phyloP scores from a whole-genome alignment of 2,329 filamentous ascomycete species.

The Phialophora verrucosa region DNA sequence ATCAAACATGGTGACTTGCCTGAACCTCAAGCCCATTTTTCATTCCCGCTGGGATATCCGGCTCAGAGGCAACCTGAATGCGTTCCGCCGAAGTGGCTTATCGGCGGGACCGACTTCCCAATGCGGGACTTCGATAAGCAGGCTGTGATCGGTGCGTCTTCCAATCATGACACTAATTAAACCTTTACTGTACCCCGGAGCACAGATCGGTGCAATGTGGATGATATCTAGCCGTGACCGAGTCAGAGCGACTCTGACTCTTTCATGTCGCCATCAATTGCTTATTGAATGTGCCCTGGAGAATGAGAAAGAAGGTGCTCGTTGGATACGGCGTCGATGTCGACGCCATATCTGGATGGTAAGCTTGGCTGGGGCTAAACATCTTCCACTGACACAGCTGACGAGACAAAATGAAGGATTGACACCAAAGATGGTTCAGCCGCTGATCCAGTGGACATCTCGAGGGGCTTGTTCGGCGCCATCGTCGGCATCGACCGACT shows the following conservation, averaged over 20 bases:
- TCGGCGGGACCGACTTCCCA: neutral
- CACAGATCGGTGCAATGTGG: too few relatives aligned
- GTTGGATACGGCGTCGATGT: conserved; percentile 30
- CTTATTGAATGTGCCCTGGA: neutral
- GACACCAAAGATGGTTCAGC: conserved; percentile 40
- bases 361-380: conserved; percentile 45
- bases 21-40: too few relatives aligned
- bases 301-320: conserved; percentile 23
- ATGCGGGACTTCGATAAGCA: neutral
- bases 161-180: too few relatives aligned
- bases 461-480: conserved; percentile 39
- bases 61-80: too few relatives aligned
- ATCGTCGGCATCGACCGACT: conserved; percentile 41
- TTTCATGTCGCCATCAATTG: too few relatives aligned
- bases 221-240: too few relatives aligned
- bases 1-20: too few relatives aligned
- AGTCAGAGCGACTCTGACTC: too few relatives aligned
- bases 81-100: neutral
- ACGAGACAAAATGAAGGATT: neutral
- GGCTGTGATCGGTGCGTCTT: too few relatives aligned
- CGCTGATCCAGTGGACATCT: conserved; percentile 43
- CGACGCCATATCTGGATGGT: conserved; percentile 62
- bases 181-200: too few relatives aligned
- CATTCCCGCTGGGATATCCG: too few relatives aligned
- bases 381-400: neutral